These are phyloP conservation scores for Phytophthora multivora DNA, from an alignment of 352 stramenopile species.

Conservation along the genomic window DNA sequence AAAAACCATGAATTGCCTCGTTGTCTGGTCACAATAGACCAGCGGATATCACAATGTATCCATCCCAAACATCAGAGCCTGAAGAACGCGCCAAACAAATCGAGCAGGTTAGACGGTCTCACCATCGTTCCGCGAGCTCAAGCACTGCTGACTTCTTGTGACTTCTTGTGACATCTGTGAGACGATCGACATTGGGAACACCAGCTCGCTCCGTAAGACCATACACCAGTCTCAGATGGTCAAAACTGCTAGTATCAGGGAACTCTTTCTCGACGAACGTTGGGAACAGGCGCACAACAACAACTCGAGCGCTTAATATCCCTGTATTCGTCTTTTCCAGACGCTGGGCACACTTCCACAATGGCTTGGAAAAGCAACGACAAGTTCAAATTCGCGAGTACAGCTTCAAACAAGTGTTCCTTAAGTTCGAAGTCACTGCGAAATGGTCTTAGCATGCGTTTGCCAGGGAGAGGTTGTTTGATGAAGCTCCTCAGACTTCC, in stretches of 20 bases:
- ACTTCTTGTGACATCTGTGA: constrained; percentile 1
- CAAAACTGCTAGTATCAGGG: too few species aligned
- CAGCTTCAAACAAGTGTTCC: constrained; percentile 8
- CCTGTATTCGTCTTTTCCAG: constrained; percentile 11
- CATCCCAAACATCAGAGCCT: constrained; percentile 16
- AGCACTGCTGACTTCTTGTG: constrained; percentile 4
- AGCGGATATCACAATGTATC: constrained; percentile 27
- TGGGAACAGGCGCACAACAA: too few species aligned
- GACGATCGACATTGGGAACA: constrained; percentile 20
- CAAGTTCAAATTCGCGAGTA: constrained; percentile 26
- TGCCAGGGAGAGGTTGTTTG: constrained; percentile 9
- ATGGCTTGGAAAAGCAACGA: constrained; percentile 24
- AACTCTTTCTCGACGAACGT: too few species aligned
- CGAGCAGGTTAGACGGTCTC: constrained; percentile 9
- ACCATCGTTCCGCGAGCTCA: constrained; percentile 14
- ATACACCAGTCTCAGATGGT: too few species aligned
- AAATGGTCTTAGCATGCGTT: background rate
- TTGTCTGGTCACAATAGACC: constrained; percentile 11
- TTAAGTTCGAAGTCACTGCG: constrained; percentile 10
- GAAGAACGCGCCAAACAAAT: constrained; percentile 16
- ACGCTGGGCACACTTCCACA: constrained; percentile 10
- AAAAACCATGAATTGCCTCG: constrained; percentile 14
- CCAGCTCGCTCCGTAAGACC: too few species aligned
- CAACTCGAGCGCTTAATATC: constrained; percentile 5
- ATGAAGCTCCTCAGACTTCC: constrained; percentile 1